These are phyloP conservation scores for Amauroascus niger DNA, from an alignment of 2,329 filamentous ascomycete species.

Conservation along the genomic window DNA sequence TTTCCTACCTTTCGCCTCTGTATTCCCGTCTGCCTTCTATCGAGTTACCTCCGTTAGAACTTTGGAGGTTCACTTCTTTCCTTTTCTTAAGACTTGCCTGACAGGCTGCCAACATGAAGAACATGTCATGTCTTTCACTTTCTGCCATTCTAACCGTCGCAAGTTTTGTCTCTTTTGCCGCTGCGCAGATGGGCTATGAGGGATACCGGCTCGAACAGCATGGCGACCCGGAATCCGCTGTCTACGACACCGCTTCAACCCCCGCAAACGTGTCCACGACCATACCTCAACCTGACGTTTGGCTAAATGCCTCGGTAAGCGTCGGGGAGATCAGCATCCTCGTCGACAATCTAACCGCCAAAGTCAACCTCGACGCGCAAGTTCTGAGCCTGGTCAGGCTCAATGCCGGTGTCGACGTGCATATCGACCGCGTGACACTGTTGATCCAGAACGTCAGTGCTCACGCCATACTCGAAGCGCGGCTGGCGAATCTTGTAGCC, in stretches of 20 bases:
- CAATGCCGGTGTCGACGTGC: background rate
- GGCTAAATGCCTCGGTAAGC: background rate
- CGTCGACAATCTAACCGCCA: background rate
- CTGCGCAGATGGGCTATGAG: background rate
- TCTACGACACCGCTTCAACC: background rate
- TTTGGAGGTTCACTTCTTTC: background rate
- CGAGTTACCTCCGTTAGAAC: background rate
- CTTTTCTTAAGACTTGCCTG: background rate
- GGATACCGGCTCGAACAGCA: background rate
- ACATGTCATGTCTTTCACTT: background rate
- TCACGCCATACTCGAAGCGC: background rate
- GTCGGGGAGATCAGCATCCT: background rate
- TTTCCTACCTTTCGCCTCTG: background rate
- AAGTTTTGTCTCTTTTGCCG: background rate
- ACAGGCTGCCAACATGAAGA: background rate
- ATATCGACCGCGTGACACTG: background rate
- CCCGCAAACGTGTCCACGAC: background rate
- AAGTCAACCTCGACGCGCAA: slow-evolving; percentile 2
- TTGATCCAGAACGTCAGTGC: slow-evolving; percentile 2
- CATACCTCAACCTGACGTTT: background rate
- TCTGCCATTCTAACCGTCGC: background rate
- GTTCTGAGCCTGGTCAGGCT: background rate
- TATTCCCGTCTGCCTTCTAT: background rate
- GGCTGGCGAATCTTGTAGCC: background rate
- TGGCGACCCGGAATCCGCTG: background rate